Percentiles rank a stretch among this genome's conserved stretches.
Evolutionary conservation across 257 asterid species (phyloP).

Genomic region (Penstemon newberryi): DNA sequence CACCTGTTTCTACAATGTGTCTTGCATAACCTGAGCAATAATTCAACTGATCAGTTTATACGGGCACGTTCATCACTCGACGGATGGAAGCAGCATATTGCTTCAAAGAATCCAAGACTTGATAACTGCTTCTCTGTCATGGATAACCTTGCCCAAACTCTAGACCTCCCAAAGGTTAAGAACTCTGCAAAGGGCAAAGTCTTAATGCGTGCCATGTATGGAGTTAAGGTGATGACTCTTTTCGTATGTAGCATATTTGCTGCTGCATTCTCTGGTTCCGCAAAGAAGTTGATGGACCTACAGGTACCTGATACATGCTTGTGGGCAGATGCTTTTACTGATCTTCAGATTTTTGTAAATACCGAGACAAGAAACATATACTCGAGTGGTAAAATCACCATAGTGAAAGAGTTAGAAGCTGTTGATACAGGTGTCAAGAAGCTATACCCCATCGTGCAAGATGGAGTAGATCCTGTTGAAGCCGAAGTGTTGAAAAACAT

Average conservation of each 20-base stretch:
- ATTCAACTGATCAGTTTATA: constrained; percentile 44
- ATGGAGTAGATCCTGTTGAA: constrained; percentile 42
- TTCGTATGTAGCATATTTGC: constrained; percentile 63
- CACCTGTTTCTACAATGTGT: constrained; percentile 64
- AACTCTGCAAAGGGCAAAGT: constrained; percentile 81
- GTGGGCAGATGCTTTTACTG: constrained; percentile 67
- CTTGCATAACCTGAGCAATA: constrained; percentile 49
- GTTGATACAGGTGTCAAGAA: constrained; percentile 53
- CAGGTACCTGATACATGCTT: constrained; percentile 44
- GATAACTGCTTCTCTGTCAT: constrained; percentile 62
- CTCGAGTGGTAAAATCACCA: constrained; percentile 39
- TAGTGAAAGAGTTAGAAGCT: constrained; percentile 67
- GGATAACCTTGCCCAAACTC: constrained; percentile 56
- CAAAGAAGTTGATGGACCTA: constrained; percentile 54
- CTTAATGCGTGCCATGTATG: constrained; percentile 79
- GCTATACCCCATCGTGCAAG: constrained; percentile 50
- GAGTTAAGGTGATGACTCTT: constrained; percentile 68
- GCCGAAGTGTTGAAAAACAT: constrained; percentile 36
- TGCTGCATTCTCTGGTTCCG: constrained; percentile 70
- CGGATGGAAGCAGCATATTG: constrained; percentile 71
- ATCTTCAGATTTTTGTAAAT: constrained; percentile 54
- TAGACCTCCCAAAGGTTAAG: constrained; percentile 73
- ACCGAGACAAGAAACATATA: constrained; percentile 46
- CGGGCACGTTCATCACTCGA: constrained; percentile 64
- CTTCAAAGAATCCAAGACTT: constrained; percentile 63